These are phyloP conservation scores for Staphylotrichum tortipilum DNA, from an alignment of 495 filamentous ascomycete genomes.

Conservation along the genomic window DNA sequence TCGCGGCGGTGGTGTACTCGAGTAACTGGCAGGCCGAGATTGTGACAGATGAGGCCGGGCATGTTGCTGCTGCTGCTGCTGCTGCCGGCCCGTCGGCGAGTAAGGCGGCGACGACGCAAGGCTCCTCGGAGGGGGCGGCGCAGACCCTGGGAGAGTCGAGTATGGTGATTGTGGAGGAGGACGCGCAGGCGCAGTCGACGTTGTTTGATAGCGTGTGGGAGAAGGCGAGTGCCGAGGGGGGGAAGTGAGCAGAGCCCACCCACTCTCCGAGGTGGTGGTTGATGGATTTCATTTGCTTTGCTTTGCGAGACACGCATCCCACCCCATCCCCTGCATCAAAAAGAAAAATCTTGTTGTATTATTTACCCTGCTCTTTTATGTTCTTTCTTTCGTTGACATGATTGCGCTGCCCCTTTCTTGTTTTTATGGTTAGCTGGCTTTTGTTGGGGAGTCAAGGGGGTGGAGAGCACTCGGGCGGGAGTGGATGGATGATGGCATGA, in stretches of 20 bases:
- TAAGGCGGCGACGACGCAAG: neutral
- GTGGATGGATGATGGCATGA: neutral
- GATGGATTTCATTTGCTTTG: too few relatives aligned
- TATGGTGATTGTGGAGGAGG: constrained; percentile 35
- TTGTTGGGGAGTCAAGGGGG: neutral
- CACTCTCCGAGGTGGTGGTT: too few relatives aligned
- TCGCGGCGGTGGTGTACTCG: constrained; percentile 88
- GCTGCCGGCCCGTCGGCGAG: neutral
- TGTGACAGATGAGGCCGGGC: constrained; percentile 30
- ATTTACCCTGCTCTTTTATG: too few relatives aligned
- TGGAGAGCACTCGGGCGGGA: neutral
- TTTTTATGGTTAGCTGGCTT: too few relatives aligned
- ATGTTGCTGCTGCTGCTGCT: neutral
- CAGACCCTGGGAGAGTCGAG: constrained; percentile 32
- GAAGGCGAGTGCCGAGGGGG: constrained; percentile 38
- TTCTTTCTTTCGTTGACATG: too few relatives aligned
- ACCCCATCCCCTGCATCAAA: too few relatives aligned
- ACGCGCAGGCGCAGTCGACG: constrained; percentile 33
- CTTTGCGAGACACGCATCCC: too few relatives aligned
- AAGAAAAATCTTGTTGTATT: neutral
- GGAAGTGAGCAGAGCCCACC: too few relatives aligned
- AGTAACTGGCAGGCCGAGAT: constrained; percentile 78
- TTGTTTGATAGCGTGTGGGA: constrained; percentile 60
- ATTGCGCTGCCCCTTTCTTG: too few relatives aligned
- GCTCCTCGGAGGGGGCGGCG: neutral